Evolutionary conservation across 768 basidiomycete genomes (phyloP), one percentile per base, ranked within the genome.

Genomic region (Strobilomyces dryophilus): DNA sequence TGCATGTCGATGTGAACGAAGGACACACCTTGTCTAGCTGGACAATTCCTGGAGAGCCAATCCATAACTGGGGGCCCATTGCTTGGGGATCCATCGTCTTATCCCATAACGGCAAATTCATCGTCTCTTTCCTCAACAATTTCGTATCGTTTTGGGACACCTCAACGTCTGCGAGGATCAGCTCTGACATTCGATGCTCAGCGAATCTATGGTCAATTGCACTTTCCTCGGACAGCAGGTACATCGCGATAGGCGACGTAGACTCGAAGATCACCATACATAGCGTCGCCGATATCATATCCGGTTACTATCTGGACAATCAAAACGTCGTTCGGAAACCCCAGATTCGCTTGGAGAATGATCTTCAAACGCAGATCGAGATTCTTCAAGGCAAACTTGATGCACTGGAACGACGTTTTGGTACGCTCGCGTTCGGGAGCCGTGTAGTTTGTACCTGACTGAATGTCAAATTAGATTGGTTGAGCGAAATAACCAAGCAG

Each of bases 71-170:
- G 5, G 36, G 36, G 17, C 9, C 35, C 8, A 36, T 29, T 29
- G 29, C 39, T 17, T 35, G 21, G 4, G 32, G 32, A 5, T 24
- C 45, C 21, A 35, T 35, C 11, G 26, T 8, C 36, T 27, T 27
- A 21, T 37, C 47, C n/a, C 37, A 11, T 5, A 37, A 37, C 8
- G 36, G 36, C 2, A 37, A 17, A 37, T 37, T 37, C 17, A 15
- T 37, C 8, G 17, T 24, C 17, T 37, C 29, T 8, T 39, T 24
- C 11, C 14, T 44, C 15, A 40, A 27, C 12, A 15, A 11, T n/a
- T 37, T 20, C 12, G n/a, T 55, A 18, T 37, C 46, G 2, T 9
- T 55, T 29, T 47, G 51, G 50, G 54, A 55, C n/a, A 1, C 46
- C 15, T 34, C 14, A 15, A 11, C 50, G 6, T 47, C 31, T 8